Evolutionary conservation across 192 early-diverging fungal genomes (phyloP), one percentile per base, ranked within the genome.

Genomic region (Funneliformis geosporum): DNA sequence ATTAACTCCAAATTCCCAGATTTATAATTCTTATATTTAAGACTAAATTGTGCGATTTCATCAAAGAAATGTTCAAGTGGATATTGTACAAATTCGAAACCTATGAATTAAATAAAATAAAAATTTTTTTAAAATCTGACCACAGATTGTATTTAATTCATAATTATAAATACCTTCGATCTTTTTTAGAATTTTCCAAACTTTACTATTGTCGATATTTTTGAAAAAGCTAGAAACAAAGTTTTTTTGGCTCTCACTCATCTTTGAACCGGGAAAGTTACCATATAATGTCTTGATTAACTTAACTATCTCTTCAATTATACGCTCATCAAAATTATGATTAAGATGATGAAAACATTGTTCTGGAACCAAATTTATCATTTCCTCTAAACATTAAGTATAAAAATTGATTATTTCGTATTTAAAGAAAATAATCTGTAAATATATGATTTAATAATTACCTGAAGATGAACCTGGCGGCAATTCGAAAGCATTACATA

Each of bases 31-130:
- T 28, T 64, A 64, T 27, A 64, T 4, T 10, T n/a, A 27, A 64
- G 23, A 64, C 11, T 27, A 27, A 64, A 64, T 28, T 23, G 27
- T 27, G 62, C 8, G 11, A 64, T 27, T 28, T 64, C 23, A 27
- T 72, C 70, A 6, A 72, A 40, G 2, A 47, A n/a, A 5, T 47
- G 43, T 28, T 72, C 70, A 14, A 72, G 3, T 72, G 70, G 44
- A 47, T 72, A 72, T 28, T 72, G 70, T 8, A 72, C 44, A 72
- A 72, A 72, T 46, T 72, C 70, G 14, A 72, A 27, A 1, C 70
- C 70, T 72, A 72, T 38, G 16, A 60, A n/a, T 60, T 16, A 60
- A 23, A 66, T 66, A 28, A 66, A 66, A 66, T 5, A 65, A 8
- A 64, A 64, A 10, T 10, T 18, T 60, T 18, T 14, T 65, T 2